Base-by-base conservation (phyloP, 2,329 filamentous ascomycete genomes). In the Plenodomus lindquistii region DNA sequence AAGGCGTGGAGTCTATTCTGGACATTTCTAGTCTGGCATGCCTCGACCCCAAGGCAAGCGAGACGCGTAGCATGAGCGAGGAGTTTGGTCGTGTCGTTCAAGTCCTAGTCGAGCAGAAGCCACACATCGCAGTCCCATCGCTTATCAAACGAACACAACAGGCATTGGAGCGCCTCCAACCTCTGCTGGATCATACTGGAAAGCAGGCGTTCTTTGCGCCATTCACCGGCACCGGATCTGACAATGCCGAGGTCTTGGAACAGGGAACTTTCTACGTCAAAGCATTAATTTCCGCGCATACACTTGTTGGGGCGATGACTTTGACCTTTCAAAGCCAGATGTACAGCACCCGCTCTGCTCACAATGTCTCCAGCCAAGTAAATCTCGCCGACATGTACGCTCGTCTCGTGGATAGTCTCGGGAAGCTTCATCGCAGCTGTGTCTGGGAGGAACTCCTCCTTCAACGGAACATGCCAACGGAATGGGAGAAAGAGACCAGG, bases 331-430 rank as follows among this genome's bases (percentile, higher is more conserved):
- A 85, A 38, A 74, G 77, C 44, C 81, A 82, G 18, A 75, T 84
- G 41, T 85, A 83, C 65, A 84, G 84, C 48, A 82, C 83, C 44
- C 81, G 90, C 48, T 82, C 85, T 20, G 78, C 74, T 27, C 75
- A 81, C 9, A 81, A 84, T 22, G 81, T 87, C 10, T 88, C 97
- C 62, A 85, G 83, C 45, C 81, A 85, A 20, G 82, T 95, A 59
- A 96, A 96, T 65, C 81, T 96, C 18, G 90, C 86, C 24, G 93
- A 97, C 69, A 86, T 90, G 68, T 96, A 96, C 67, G 78, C 84
- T 37, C 74, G 79, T n/a, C 76, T 97, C 31, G 81, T 96, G 19
- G 82, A 84, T 53, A 85, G 85, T 20, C 80, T 97, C 27, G 91
- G 91, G 3, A 85, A 85, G 19, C 76, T 99, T 15, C 81, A 97